Base-by-base conservation (phyloP, 148 eudicot genomes). In the Bassia scoparia region DNA sequence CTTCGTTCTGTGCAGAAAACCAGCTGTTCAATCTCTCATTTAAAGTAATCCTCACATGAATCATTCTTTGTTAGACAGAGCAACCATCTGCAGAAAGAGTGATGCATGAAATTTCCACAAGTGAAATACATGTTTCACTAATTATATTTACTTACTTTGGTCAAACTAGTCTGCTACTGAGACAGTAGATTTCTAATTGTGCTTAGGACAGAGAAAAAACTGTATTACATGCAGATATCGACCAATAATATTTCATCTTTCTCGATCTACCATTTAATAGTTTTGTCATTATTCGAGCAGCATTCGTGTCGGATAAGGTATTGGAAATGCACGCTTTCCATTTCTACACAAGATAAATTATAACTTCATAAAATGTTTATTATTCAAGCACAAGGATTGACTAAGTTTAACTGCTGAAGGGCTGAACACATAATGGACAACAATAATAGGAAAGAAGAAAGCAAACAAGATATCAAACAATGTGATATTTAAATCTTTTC, bases 21-120 rank as follows among this genome's bases (percentile, higher is more conserved):
- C 68, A 87, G 89, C 75, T n/a, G n/a, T 87, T 87, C 56, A n/a
- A n/a, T 88, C 89, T 20, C 85, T 86, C 46, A 84, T 85, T 81
- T 89, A 49, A 88, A 62, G 79, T 78, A 85, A 43, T 85, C 90
- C 74, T 88, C 97, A 41, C 76, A 80, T n/a, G n/a, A n/a, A n/a
- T n/a, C n/a, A n/a, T n/a, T n/a, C n/a, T n/a, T n/a, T n/a, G n/a
- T n/a, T n/a, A 37, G 82, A 70, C 60, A 83, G 74, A 66, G 83
- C 73, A 75, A n/a, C 89, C 92, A 82, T 89, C 95, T 92, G 79
- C 76, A 76, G 74, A 26, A 23, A 34, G 11, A 16, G n/a, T 13
- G 43, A 26, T 31, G n/a, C 52, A 66, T 1, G 29, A 23, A 29
- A 27, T n/a, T 4, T 23, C 71, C 17, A 54, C 44, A 24, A 14